These are phyloP conservation scores for Aspergillus homomorphus DNA, from an alignment of 495 filamentous ascomycete genomes.

Conservation along the genomic window DNA sequence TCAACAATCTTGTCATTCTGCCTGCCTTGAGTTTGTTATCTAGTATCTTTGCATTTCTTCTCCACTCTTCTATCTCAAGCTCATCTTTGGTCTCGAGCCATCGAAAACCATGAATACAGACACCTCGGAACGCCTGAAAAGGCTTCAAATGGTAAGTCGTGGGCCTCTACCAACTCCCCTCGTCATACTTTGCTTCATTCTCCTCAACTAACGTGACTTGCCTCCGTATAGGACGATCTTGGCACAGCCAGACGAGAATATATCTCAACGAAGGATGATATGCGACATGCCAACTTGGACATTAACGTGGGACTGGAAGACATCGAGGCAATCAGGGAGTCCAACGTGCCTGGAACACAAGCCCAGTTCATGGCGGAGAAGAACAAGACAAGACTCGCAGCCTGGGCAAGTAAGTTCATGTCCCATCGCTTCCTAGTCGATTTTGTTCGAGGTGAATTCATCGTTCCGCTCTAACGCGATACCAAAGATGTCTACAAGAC, in stretches of 20 bases:
- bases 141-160: slow-evolving; percentile 31
- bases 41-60: background rate
- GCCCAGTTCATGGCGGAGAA: slow-evolving; percentile 19
- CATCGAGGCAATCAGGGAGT: slow-evolving; percentile 23
- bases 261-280: slow-evolving; percentile 29
- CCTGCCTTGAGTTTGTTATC: background rate
- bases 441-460: too few relatives aligned
- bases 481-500: slow-evolving; percentile 27
- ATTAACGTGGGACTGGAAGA: slow-evolving; percentile 12
- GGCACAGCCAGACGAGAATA: slow-evolving; percentile 34
- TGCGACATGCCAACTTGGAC: background rate
- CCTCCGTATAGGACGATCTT: slow-evolving; percentile 29
- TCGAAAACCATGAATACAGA: slow-evolving; percentile 7
- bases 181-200: background rate
- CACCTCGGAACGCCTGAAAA: slow-evolving; percentile 20
- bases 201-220: background rate
- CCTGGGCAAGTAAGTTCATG: slow-evolving; percentile 32
- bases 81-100: background rate
- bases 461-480: slow-evolving; percentile 6
- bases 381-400: slow-evolving; percentile 20
- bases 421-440: background rate
- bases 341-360: slow-evolving; percentile 23
- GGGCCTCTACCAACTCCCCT: background rate
- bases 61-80: background rate
- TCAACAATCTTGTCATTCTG: background rate